Conservation (phyloP, 2,329 filamentous ascomycete genomes). For the Epichloe gansuensis region DNA sequence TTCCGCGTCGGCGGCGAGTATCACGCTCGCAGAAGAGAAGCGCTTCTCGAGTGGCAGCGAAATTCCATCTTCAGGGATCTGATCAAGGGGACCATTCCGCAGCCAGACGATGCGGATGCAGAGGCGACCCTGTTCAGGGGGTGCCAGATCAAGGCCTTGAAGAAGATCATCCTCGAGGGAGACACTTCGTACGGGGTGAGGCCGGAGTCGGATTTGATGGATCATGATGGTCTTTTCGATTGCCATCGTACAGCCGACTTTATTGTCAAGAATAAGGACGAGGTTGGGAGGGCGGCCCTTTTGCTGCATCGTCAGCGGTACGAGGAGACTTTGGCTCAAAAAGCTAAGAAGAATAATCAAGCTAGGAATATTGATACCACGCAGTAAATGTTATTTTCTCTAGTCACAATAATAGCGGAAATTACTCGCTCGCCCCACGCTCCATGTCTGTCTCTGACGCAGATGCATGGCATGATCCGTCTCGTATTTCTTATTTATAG, state of each 20-base stretch:
- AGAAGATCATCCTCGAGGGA: conserved; percentile 34
- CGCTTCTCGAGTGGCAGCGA: conserved; percentile 26
- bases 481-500: background rate
- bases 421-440: too few species aligned
- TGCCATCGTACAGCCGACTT: conserved; percentile 29
- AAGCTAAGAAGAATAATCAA: background rate
- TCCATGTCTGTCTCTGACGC: too few species aligned
- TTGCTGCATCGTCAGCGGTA: conserved; percentile 11
- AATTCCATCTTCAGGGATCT: conserved; percentile 31
- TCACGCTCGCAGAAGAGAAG: conserved; percentile 26
- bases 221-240: conserved; percentile 30
- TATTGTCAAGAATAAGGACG: conserved; percentile 24
- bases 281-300: conserved; percentile 24
- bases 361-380: background rate
- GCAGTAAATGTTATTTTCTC: background rate
- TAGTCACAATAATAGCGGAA: too few species aligned
- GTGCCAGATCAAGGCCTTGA: conserved; percentile 27
- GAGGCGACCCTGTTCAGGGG: background rate
- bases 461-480: too few species aligned
- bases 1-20: conserved; percentile 38
- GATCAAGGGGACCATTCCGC: conserved; percentile 24
- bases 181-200: conserved; percentile 26
- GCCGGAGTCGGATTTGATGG: conserved; percentile 15
- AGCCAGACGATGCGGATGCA: conserved; percentile 8
- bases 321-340: background rate